Base-by-base conservation (phyloP, 169 alveolate genomes). In the Theileria annulata region DNA sequence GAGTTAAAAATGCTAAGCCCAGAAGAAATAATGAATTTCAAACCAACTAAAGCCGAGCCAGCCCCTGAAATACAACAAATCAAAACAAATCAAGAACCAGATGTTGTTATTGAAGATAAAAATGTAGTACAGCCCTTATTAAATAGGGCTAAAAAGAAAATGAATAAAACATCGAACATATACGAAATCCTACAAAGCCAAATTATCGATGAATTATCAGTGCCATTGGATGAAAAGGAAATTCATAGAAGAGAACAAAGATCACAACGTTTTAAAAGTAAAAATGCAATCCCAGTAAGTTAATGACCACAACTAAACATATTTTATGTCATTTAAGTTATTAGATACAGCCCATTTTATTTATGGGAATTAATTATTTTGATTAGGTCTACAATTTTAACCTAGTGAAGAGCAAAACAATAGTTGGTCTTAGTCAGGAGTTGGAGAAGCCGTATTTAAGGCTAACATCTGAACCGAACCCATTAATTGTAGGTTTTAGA, bases 401-500 rank as follows among this genome's bases (percentile, higher is more conserved):
- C 27, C 76, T 62, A 0, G 74, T 66, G 21, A 60, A 73, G 67
- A 79, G 80, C 8, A 33, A 68, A n/a, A 30, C 31, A 13, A 54
- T 83, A 5, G 78, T 83, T 19, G 90, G 90, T 8, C 31, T 47
- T 1, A 72, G 78, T n/a, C 75, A 66, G 48, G 82, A 60, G 10
- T 19, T 83, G 19, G 90, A 83, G 70, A 83, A 83, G 56, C 84
- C 75, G 17, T 83, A 83, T 47, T 59, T 83, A 51, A 62, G 90
- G 6, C 59, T 83, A 60, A 83, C 90, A 13, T 83, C 86, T 17
- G 86, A 64, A 31, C 90, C 90, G 12, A 83, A 83, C 23, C 90
- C 90, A 3, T 19, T 35, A 25, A 72, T 72, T 17, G 79, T 72
- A 68, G 5, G 76, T n/a, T 17, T 3, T 35, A 68, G 0, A 62